These are phyloP conservation scores for Bretschneidera sinensis DNA, from an alignment of 345 rosid species.

Conservation along the genomic window DNA sequence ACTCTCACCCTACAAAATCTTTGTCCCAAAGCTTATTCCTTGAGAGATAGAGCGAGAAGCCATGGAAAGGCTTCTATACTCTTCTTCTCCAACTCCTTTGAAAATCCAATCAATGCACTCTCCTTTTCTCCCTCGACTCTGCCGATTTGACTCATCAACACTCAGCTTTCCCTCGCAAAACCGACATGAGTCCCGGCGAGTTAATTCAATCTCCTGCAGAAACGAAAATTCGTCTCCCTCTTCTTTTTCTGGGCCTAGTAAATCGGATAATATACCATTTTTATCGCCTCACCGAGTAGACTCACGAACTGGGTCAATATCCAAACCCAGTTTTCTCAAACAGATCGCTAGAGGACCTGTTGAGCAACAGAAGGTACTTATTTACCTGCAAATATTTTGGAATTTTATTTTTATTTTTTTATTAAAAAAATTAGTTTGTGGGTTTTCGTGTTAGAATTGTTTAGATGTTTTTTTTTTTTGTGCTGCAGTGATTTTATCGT, in stretches of 20 bases:
- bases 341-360: conserved; percentile 31
- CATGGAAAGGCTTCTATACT: conserved; percentile 93
- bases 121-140: conserved; percentile 36
- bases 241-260: conserved; percentile 10
- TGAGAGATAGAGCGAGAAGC: conserved; percentile 29
- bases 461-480: background rate
- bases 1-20: too few species aligned
- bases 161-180: conserved; percentile 21
- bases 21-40: too few species aligned
- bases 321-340: conserved; percentile 24
- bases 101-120: conserved; percentile 29
- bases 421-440: background rate
- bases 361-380: conserved; percentile 48
- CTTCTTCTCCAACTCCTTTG: conserved; percentile 46
- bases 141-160: conserved; percentile 34
- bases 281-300: conserved; percentile 19
- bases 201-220: conserved; percentile 38
- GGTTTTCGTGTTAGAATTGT: background rate
- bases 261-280: conserved; percentile 16
- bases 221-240: conserved; percentile 21
- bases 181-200: conserved; percentile 34
- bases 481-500: background rate
- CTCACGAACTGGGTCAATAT: conserved; percentile 26
- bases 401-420: background rate
- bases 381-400: background rate